Evolutionary conservation across 441 rosid species (phyloP), one percentile per base, ranked within the genome.

Genomic region (Arabidopsis lyrata): DNA sequence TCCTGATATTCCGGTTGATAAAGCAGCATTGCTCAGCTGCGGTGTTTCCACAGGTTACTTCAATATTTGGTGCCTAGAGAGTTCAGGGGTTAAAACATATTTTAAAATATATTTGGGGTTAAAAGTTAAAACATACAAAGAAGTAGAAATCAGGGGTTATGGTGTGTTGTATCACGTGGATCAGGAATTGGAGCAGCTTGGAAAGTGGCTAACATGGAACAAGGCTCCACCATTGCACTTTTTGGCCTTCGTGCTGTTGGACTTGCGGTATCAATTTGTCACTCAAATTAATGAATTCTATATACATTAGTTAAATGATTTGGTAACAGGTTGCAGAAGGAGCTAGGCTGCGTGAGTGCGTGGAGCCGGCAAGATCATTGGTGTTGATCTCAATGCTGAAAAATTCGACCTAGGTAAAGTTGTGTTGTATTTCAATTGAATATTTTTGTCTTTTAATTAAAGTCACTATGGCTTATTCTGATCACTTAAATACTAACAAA

Each of bases 161-260:
- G 14, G 56, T 13, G 32, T 53, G 35, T 12, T 53, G 35, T 13
- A 24, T 1, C 16, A 55, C 61, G 22, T 55, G 39, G 18, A n/a
- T n/a, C 39, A 55, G 91, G 95, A 1, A 76, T 66, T 49, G 95
- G 97, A 8, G 85, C 88, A 2, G 84, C 86, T 27, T 86, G 86
- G 93, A 88, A 82, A 74, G 90, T 77, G 18, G 87, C 88, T 5
- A 32, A 66, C 13, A 80, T 89, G 60, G 70, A 81, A 56, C 49
- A 63, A n/a, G 88, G 90, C 4, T 86, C 91, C 6, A 69, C 65
- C 16, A 86, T 89, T 2, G 93, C 86, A n/a, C 81, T 87, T 16
- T 60, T 91, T 2, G 90, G 95, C 27, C 85, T 91, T 32, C 89
- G 93, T 12, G 73, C 83, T 16, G 93, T 88, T 50, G 89, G 93